Conservation (phyloP, 2,329 filamentous ascomycete genomes). For the Botrytis cinerea region DNA sequence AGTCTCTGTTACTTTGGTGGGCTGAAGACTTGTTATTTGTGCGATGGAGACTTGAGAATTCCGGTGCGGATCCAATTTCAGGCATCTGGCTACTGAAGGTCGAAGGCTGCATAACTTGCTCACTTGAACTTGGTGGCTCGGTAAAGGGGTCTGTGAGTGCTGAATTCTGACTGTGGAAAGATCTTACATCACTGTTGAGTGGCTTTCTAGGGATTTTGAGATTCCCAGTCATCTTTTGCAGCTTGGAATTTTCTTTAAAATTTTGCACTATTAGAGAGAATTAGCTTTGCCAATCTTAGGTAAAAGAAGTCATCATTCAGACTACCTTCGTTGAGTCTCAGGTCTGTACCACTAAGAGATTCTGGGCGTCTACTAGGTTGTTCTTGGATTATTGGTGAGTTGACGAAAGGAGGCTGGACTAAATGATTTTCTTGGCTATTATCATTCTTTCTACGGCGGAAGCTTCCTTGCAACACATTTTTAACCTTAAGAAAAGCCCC, state of each 20-base stretch:
- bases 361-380: slow-evolving; percentile 19
- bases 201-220: slow-evolving; percentile 5
- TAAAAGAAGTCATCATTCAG: neutral
- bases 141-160: slow-evolving; percentile 13
- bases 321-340: slow-evolving; percentile 35
- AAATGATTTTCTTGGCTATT: slow-evolving; percentile 27
- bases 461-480: slow-evolving; percentile 30
- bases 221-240: neutral
- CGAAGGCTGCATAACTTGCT: neutral
- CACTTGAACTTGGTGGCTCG: neutral
- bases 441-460: slow-evolving; percentile 27
- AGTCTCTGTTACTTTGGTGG: slow-evolving; percentile 4
- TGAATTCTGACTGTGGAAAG: slow-evolving; percentile 8
- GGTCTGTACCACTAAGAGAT: slow-evolving; percentile 25
- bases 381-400: slow-evolving; percentile 23
- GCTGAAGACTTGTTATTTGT: neutral
- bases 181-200: slow-evolving; percentile 7
- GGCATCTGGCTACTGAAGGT: neutral
- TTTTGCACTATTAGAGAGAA: neutral
- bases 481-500: slow-evolving; percentile 32
- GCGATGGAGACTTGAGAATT: neutral
- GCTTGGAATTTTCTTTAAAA: neutral
- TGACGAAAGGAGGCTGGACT: slow-evolving; percentile 23
- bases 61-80: neutral
- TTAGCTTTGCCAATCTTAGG: neutral